Evolutionary conservation across 345 rosid genomes (phyloP), one percentile per base, ranked within the genome.

Genomic region (Brassica juncea): DNA sequence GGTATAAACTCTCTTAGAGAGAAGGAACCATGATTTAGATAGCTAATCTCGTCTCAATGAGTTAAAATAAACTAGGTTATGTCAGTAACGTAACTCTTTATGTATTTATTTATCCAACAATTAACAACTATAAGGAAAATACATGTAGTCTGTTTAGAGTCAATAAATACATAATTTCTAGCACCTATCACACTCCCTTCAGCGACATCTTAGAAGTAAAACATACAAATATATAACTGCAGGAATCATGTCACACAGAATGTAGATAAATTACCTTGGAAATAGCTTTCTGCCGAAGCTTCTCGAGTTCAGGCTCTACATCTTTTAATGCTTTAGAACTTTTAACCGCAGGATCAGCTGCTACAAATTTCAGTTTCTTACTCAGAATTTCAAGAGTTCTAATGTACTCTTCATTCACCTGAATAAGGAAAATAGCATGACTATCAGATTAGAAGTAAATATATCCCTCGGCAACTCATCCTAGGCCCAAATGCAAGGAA

Each of bases 251-350:
- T 21, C 49, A 70, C 27, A 54, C 32, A 78, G 60, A 66, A 39
- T 34, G 60, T 30, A 68, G 81, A 68, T 69, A 31, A 69, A 71
- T 68, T 68, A 95, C 99, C 98, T 93, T 95, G 12, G 98, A 86
- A 82, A 95, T 91, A 68, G 98, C 97, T 85, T 91, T 95, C 80
- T 93, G 98, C 76, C 98, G 85, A 34, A 95, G 92, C 86, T 91
- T 93, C 85, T 93, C 98, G 72, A 95, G 98, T 86, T 95, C 99
- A 16, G 97, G 99, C 66, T 91, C 93, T 75, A 95, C 98, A 82
- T 95, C 99, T 85, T 89, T 95, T 54, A 95, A 87, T 54, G 98
- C 96, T 85, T 91, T 93, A 66, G 99, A 89, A 70, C 86, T 84
- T 82, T 87, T 95, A 60, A 89, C 91, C 84, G 87, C 87, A 19